Base-by-base conservation (phyloP, 345 rosid genomes). In the Draba incana region DNA sequence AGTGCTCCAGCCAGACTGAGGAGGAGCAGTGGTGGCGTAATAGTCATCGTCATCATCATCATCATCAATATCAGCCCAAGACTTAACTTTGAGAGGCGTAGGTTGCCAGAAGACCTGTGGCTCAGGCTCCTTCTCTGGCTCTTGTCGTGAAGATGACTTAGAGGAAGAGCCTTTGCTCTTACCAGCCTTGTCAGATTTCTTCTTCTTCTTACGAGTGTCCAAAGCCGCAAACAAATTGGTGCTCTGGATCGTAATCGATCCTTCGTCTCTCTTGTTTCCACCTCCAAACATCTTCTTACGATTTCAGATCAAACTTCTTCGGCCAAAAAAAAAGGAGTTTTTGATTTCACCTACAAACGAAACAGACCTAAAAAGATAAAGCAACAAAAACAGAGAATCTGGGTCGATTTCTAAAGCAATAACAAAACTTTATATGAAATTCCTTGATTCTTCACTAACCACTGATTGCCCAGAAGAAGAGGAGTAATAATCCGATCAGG, bases 1-100 rank as follows among this genome's bases (percentile, higher is more conserved):
- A 30, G 80, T 33, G 12, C 55, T 62, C 89, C 86, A 85, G 43
- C 47, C 80, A 41, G 83, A 23, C 37, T 57, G 69, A 6, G 66
- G 80, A 30, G 89, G 86, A 31, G 80, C 86, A 33, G 86, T 57
- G 62, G 86, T 85, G 37, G 82, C 82, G 37, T 72, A 85, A 54
- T 81, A 85, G 60, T 85, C 89, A 24, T 75, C 78, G 12, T 85
- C 89, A 0, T 75, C 78, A 35, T 85, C 89, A 2, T 84, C 88
- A 4, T 82, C 86, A 44, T 80, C 86, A 3, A 85, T 75, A 75
- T 85, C 89, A 5, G 85, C 89, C 89, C 89, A 85, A 20, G 86
- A 81, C 71, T 74, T 75, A 31, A 39, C 79, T 57, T 67, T 83
- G 62, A 83, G 59, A 0, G 86, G 85, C 16, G 82, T 56, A 48